Percentiles rank a stretch among this genome's conserved stretches.
phyloP scores from a whole-genome alignment of 805 yeast species.

The Zygoascus bituminiphila region DNA sequence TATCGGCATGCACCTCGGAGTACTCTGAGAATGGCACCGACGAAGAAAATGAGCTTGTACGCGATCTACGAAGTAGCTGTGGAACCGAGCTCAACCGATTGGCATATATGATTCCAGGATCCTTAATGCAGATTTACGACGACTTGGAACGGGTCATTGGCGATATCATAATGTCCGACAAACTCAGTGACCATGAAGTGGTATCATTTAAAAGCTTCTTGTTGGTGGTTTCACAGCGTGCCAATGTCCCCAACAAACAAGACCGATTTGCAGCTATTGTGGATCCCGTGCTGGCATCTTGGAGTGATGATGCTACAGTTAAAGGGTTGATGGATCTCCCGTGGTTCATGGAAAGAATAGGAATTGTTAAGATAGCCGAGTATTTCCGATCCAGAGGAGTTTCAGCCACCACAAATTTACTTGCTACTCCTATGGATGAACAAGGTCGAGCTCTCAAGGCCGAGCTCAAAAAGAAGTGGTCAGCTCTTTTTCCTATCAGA shows the following conservation, averaged over 20 bases:
- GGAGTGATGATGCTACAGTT: constrained; percentile 89
- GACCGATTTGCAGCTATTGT: constrained; percentile 80
- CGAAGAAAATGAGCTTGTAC: constrained; percentile 67
- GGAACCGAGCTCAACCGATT: constrained; percentile 92
- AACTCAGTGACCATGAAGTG: constrained; percentile 81
- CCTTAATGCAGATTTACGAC: constrained; percentile 67
- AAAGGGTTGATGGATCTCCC: constrained; percentile 83
- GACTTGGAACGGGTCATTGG: constrained; percentile 80
- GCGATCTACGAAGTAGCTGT: constrained; percentile 83
- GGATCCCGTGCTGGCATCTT: constrained; percentile 84
- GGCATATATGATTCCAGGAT: constrained; percentile 91
- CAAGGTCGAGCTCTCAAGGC: constrained; percentile 69
- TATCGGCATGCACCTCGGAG: constrained; percentile 63
- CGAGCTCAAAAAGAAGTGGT: constrained; percentile 84
- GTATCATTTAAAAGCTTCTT: constrained; percentile 91
- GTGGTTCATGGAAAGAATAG: constrained; percentile 97
- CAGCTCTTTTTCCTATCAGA: constrained; percentile 86
- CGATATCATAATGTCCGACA: constrained; percentile 54
- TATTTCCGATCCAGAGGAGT: constrained; percentile 81
- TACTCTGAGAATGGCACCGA: constrained; percentile 49
- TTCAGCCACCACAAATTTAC: constrained; percentile 61
- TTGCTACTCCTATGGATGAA: constrained; percentile 82
- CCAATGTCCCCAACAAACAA: constrained; percentile 54
- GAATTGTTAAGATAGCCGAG: constrained; percentile 86
- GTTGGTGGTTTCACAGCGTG: constrained; percentile 82